Conservation (phyloP, 768 basidiomycete genomes). For the Crucibulum laeve region DNA sequence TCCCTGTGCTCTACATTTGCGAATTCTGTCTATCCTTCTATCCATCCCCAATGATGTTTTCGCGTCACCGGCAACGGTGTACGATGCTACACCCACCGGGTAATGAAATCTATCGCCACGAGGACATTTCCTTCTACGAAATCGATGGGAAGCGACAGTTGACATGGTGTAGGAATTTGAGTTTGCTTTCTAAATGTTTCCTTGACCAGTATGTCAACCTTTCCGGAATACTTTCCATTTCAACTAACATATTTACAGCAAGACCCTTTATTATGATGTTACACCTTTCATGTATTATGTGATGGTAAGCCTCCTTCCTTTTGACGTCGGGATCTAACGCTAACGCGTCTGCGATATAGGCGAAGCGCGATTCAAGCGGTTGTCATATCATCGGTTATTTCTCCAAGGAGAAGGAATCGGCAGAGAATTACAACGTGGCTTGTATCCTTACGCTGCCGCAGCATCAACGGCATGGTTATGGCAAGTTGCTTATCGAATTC, state of each 20-base stretch:
- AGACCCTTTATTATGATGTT: slow-evolving; percentile 99
- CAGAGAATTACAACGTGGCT: slow-evolving; percentile 97
- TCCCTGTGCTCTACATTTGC: slow-evolving; percentile 94
- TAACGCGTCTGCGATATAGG: slow-evolving; percentile 34
- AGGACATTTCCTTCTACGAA: slow-evolving; percentile 97
- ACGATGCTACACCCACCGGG: slow-evolving; percentile 92
- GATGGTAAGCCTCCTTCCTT: slow-evolving; percentile 58
- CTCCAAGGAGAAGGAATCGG: slow-evolving; percentile 98
- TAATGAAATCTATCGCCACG: slow-evolving; percentile 98
- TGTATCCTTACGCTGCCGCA: slow-evolving; percentile 99
- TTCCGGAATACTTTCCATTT: slow-evolving; percentile 6
- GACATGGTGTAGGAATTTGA: slow-evolving; percentile 95
- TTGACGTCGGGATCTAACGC: background rate
- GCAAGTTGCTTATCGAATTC: slow-evolving; percentile 94
- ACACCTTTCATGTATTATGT: slow-evolving; percentile 99
- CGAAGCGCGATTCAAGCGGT: slow-evolving; percentile 81
- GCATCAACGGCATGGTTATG: slow-evolving; percentile 94
- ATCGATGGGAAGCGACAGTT: slow-evolving; percentile 96
- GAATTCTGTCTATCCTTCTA: slow-evolving; percentile 97
- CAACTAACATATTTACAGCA: slow-evolving; percentile 44
- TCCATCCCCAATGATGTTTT: slow-evolving; percentile 86
- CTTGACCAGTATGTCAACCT: slow-evolving; percentile 81
- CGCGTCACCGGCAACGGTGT: slow-evolving; percentile 88
- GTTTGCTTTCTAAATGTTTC: slow-evolving; percentile 95
- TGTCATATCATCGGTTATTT: slow-evolving; percentile 98